These are phyloP conservation scores for Hippophae rhamnoides DNA, from an alignment of 306 rosid genomes.

Conservation along the genomic window DNA sequence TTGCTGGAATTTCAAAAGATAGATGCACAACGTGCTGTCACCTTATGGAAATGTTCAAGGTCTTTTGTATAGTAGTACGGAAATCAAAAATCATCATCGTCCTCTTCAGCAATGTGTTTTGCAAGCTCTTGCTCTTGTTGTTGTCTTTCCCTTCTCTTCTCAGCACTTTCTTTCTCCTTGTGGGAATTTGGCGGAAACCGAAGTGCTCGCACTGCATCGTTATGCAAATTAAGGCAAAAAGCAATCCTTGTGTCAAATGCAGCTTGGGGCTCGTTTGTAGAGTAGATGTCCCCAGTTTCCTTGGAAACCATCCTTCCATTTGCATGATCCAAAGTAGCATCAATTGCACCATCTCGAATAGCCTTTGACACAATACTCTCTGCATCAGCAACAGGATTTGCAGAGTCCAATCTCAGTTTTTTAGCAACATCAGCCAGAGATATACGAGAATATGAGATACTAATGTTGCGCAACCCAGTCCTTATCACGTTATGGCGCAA, in stretches of 20 bases:
- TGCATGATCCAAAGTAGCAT: constrained; percentile 60
- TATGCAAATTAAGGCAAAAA: constrained; percentile 89
- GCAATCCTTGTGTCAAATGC: constrained; percentile 93
- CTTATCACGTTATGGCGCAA: constrained; percentile 92
- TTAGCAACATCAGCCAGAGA: constrained; percentile 83
- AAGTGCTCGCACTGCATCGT: constrained; percentile 77
- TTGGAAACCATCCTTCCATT: constrained; percentile 90
- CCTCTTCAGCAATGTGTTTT: constrained; percentile 48
- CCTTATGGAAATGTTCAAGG: neutral
- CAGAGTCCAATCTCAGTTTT: constrained; percentile 79
- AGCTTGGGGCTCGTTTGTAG: constrained; percentile 75
- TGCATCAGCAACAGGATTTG: constrained; percentile 65
- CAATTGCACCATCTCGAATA: constrained; percentile 77
- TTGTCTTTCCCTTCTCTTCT: constrained; percentile 47
- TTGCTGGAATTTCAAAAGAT: constrained; percentile 2
- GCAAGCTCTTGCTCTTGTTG: constrained; percentile 57
- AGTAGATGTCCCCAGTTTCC: constrained; percentile 93
- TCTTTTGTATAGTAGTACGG: neutral
- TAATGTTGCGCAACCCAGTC: constrained; percentile 92
- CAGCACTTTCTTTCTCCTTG: constrained; percentile 48
- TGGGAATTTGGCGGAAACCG: constrained; percentile 45
- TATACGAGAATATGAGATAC: constrained; percentile 90
- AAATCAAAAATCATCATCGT: constrained; percentile 41
- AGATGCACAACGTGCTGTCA: neutral
- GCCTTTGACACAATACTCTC: constrained; percentile 97